Conservation (phyloP, 768 basidiomycete genomes). For the Hypsizygus marmoreus region DNA sequence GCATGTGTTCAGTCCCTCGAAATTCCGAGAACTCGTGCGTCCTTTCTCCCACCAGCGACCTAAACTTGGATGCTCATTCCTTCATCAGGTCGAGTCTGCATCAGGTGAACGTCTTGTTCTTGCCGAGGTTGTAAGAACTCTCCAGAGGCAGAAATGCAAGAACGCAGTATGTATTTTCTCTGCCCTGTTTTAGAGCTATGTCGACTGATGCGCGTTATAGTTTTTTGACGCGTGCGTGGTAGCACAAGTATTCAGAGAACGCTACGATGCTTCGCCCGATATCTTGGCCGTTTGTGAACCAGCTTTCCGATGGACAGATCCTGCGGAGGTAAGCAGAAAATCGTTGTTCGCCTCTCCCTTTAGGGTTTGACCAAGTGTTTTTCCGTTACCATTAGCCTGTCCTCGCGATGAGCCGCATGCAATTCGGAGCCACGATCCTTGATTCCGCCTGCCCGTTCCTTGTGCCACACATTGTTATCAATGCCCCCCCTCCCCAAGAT, state of each 20-base stretch:
- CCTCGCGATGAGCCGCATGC: slow-evolving; percentile 19
- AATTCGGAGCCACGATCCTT: slow-evolving; percentile 37
- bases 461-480: slow-evolving; percentile 49
- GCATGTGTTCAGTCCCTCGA: slow-evolving; percentile 32
- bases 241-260: slow-evolving; percentile 37
- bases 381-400: slow-evolving; percentile 25
- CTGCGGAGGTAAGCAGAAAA: slow-evolving; percentile 51
- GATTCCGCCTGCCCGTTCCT: slow-evolving; percentile 45
- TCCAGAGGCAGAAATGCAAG: slow-evolving; percentile 41
- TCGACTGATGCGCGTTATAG: slow-evolving; percentile 26
- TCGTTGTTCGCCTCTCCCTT: too few species aligned
- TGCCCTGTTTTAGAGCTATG: slow-evolving; percentile 7
- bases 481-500: slow-evolving; percentile 37
- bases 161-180: slow-evolving; percentile 34
- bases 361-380: too few species aligned
- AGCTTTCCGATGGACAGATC: slow-evolving; percentile 51
- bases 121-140: slow-evolving; percentile 30
- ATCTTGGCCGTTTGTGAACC: slow-evolving; percentile 35
- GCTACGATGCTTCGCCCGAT: slow-evolving; percentile 35
- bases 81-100: slow-evolving; percentile 5
- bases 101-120: slow-evolving; percentile 30
- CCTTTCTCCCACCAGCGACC: background rate
- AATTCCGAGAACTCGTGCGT: slow-evolving; percentile 32
- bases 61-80: background rate
- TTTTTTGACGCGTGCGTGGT: slow-evolving; percentile 39